Evolutionary conservation across 305 asterid species (phyloP).

Genomic region (Fraxinus greggii): DNA sequence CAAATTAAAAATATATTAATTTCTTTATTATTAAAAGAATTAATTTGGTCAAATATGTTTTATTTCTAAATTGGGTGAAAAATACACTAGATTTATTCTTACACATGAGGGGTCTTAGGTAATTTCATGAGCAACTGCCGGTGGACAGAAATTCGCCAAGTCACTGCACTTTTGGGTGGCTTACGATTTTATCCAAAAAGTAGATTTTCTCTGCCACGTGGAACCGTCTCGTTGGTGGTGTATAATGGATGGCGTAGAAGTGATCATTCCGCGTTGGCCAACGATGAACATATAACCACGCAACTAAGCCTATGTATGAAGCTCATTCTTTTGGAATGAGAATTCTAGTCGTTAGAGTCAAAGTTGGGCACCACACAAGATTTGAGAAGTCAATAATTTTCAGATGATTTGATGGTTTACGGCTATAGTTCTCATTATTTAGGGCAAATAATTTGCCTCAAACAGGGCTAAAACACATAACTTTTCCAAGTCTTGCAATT

Average conservation of each 20-base stretch:
- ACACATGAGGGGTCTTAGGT: constrained; percentile 23
- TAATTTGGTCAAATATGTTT: neutral
- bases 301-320: no score
- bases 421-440: no score
- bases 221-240: constrained; percentile 24
- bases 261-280: constrained; percentile 26
- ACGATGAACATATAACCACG: no score
- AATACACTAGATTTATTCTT: neutral
- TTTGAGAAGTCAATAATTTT: no score
- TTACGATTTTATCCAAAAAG: constrained; percentile 31
- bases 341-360: no score
- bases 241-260: neutral
- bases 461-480: neutral
- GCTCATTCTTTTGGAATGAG: no score
- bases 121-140: constrained; percentile 20
- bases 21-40: neutral
- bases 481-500: neutral
- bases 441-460: no score
- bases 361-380: no score
- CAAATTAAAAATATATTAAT: neutral
- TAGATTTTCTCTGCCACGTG: constrained; percentile 43
- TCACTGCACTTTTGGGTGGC: constrained; percentile 33
- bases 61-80: neutral
- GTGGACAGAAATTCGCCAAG: constrained; percentile 39
- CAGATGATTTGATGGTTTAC: no score